A percentile compares a stretch with the other conserved stretches of the same genome.
These are phyloP conservation scores for Wallacemonas rigidus DNA, from an alignment of 208 protist genomes.

Conservation along the genomic window DNA sequence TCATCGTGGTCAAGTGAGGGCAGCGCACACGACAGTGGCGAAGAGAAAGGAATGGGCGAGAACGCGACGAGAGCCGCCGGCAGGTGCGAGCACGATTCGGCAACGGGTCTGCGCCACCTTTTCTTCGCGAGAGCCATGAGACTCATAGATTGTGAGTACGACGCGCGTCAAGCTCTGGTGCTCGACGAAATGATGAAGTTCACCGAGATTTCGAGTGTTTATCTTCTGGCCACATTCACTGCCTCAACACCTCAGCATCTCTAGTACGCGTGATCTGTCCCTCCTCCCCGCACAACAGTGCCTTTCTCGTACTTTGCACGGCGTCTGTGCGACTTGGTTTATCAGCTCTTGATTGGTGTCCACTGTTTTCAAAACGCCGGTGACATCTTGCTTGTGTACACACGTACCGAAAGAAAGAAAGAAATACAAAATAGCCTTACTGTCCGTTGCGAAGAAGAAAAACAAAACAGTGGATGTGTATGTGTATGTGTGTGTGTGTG, in stretches of 20 bases:
- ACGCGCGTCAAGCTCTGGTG: conserved; percentile 16
- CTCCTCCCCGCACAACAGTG: not conserved
- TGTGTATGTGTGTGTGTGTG: too few relatives aligned
- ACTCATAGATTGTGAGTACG: conserved; percentile 20
- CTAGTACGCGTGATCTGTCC: not conserved
- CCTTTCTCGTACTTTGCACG: not conserved
- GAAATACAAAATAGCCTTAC: too few relatives aligned
- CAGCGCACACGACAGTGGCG: not conserved
- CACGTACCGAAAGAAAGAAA: not conserved
- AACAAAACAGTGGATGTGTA: too few relatives aligned
- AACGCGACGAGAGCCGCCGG: not conserved
- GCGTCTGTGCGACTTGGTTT: too few relatives aligned
- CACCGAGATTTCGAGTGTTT: conserved; percentile 28
- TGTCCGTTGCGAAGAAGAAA: too few relatives aligned
- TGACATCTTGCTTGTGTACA: not conserved
- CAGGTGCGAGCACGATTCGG: not conserved
- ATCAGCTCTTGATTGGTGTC: not conserved
- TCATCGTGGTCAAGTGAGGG: conserved; percentile 62
- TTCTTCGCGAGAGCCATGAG: conserved; percentile 11
- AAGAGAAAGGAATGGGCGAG: not conserved
- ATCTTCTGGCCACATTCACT: conserved; percentile 6
- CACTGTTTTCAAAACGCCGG: conserved; percentile 2
- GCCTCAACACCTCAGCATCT: conserved; percentile 2
- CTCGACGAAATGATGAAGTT: conserved; percentile 26
- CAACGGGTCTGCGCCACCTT: not conserved